Conservation (phyloP, 805 yeast species). For the Candida corydali region DNA sequence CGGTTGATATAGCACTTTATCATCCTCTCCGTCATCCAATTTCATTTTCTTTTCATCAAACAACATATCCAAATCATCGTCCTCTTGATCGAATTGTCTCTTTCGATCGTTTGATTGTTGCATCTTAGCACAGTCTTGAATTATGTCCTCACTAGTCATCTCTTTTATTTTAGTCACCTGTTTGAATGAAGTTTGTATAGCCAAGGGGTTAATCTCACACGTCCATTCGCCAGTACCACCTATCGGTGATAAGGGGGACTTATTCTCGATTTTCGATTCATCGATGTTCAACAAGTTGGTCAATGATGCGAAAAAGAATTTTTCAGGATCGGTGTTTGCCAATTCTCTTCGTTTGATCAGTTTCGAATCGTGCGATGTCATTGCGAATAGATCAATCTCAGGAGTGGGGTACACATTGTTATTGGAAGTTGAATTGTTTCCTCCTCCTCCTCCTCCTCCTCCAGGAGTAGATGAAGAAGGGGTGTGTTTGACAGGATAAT, state of each 20-base stretch:
- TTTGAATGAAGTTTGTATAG: constrained; percentile 43
- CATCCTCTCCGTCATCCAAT: constrained; percentile 13
- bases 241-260: constrained; percentile 38
- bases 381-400: constrained; percentile 22
- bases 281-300: constrained; percentile 47
- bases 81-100: constrained; percentile 19
- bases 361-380: constrained; percentile 33
- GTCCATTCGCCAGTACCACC: constrained; percentile 30
- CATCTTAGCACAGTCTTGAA: constrained; percentile 19
- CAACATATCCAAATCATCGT: constrained; percentile 31
- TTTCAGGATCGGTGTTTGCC: constrained; percentile 41
- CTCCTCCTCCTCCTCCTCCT: no score
- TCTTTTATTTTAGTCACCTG: constrained; percentile 39
- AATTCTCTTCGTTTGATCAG: constrained; percentile 45
- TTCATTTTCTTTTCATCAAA: constrained; percentile 34
- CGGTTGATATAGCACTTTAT: constrained; percentile 24
- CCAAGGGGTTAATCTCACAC: constrained; percentile 43
- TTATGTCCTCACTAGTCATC: constrained; percentile 21
- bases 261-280: constrained; percentile 17
- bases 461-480: constrained; percentile 9
- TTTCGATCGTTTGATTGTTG: constrained; percentile 12
- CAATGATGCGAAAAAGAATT: constrained; percentile 48
- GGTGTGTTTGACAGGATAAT: constrained; percentile 13
- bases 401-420: constrained; percentile 10
- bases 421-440: not conserved